Evolutionary conservation across 805 yeast genomes (phyloP).

Genomic region (Lachancea sp.): DNA sequence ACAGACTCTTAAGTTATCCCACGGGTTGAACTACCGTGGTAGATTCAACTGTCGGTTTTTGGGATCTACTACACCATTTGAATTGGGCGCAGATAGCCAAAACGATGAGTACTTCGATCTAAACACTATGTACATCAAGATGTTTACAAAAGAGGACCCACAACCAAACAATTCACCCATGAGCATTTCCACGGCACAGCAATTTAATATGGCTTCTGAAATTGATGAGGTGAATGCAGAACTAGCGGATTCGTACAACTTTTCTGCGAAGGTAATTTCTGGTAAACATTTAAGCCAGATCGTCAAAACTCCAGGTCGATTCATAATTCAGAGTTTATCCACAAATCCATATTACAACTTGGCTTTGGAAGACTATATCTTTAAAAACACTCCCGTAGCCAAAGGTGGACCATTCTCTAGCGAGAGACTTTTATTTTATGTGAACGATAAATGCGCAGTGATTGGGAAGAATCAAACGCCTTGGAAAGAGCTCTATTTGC

Average conservation of each 20-base stretch:
- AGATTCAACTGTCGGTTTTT: background rate
- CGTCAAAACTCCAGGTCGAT: constrained; percentile 42
- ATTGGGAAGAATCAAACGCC: constrained; percentile 96
- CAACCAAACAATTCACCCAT: background rate
- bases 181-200: background rate
- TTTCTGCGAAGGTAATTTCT: constrained; percentile 11
- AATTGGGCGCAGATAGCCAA: constrained; percentile 14
- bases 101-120: constrained; percentile 30
- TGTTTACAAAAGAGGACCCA: constrained; percentile 25
- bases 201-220: constrained; percentile 17
- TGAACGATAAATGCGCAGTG: constrained; percentile 80
- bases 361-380: constrained; percentile 76
- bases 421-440: constrained; percentile 63
- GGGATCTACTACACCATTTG: constrained; percentile 1
- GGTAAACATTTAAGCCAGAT: constrained; percentile 19
- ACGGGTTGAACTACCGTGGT: background rate
- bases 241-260: constrained; percentile 27
- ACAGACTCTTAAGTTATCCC: background rate
- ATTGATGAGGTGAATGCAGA: constrained; percentile 34
- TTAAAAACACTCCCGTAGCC: constrained; percentile 49
- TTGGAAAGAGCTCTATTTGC: constrained; percentile 75
- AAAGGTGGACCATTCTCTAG: constrained; percentile 24
- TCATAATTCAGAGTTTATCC: constrained; percentile 46
- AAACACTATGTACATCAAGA: constrained; percentile 33
- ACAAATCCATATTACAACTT: constrained; percentile 67